Evolutionary conservation across 805 yeast genomes (phyloP), one percentile per base, ranked within the genome.

Genomic region (Cyberlindnera meyerae): DNA sequence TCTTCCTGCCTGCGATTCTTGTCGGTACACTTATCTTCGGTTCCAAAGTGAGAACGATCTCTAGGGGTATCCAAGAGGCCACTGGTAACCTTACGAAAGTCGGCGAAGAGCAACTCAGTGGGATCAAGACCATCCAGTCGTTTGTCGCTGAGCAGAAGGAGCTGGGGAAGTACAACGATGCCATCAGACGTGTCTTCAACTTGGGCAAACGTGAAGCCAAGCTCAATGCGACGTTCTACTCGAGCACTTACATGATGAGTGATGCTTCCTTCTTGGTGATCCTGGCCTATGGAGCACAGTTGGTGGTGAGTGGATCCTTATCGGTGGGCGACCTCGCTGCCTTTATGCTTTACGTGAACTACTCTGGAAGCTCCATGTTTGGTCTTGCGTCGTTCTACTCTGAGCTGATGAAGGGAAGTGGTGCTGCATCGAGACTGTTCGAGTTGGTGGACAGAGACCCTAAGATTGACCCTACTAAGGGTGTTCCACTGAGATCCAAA

Each of bases 361-460:
- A 85, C 58, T 82, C 96, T 1, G 97, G 97, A 1, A 71, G 83
- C 24, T 82, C 97, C 5, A 84, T 90, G 35, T 84, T 83, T 57
- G 96, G 97, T 0, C 58, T 90, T n/a, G 90, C 96, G 0, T 82
- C 84, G 44, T 90, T 93, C 56, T 93, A 89, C 55, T 81, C 96
- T 1, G 98, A 93, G 58, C 65, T 93, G 41, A 93, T 93, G 98
- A 93, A 93, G 65, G 97, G 97, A 36, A 84, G 87, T 8, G 98
- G 98, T 38, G 97, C 97, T 1, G 94, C 97, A 0, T 79, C 90
- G 36, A 71, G 98, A 46, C 67, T 90, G 25, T 90, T 90, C 63
- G 98, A 93, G 58, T 66, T 93, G 31, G 75, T 82, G 30, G 95
- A 86, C 44, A 71, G 83, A 60, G 64, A 77, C 40, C 89, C 97